Base-by-base conservation (phyloP, 208 protist genomes). In the Herpetomonas samuelpessoai region DNA sequence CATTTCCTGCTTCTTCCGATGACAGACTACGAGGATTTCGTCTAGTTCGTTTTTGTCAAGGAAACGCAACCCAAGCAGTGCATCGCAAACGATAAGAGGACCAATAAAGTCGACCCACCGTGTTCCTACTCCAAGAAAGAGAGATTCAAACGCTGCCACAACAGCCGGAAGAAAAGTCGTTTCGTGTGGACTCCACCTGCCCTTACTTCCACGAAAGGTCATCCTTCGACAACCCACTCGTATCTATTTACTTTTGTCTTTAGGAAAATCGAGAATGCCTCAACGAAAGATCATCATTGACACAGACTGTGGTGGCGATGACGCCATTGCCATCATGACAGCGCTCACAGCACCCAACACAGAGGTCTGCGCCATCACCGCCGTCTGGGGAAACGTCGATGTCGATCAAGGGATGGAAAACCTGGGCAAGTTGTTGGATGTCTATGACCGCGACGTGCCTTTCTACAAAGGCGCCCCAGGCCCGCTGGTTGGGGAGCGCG, bases 221-320 rank as follows among this genome's bases (percentile, higher is more conserved):
- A 2, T 50, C 29, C 27, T 21, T 0, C 35, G 6, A 31, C 41
- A 19, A 14, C 19, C 9, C 28, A 18, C 45, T 21, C 24, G 29
- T 19, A 46, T 62, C 16, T 61, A 60, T 60, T 29, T 61, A 56
- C 54, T 70, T 62, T 7, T 12, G 25, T 56, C 54, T 19, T 22
- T 9, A 26, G n/a, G n/a, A n/a, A n/a, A n/a, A n/a, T n/a, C n/a
- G 35, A 41, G 6, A 41, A 87, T 87, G 83, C 57, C 68, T 44
- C 76, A 67, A 21, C 65, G 79, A 38, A 91, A 90, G 74, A 67
- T 94, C 31, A 94, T 94, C 27, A 87, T 94, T 56, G 88, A 94
- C 63, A 91, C 83, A 4, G 87, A 93, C 65, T 88, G 81, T 57
- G 88, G 88, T 16, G 79, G 81, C 41, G 88, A 94, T 55, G 88